Evolutionary conservation across 1,284 basidiomycete species (phyloP), one percentile per base, ranked within the genome.

Genomic region (Sparassis latifolia): DNA sequence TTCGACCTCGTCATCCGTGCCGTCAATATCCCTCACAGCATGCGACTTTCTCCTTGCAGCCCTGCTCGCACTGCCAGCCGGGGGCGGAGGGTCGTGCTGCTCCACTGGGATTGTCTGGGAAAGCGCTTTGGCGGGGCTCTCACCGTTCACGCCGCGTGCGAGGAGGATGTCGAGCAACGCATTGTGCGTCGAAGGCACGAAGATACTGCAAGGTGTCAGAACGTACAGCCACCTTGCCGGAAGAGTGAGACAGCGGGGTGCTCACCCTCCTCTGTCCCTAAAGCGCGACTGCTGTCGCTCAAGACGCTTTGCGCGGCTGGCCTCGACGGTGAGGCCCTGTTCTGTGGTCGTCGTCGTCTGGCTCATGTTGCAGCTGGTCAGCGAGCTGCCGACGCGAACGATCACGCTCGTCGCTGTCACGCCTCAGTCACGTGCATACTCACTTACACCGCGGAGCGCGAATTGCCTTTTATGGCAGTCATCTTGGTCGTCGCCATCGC

Each of bases 201-300:
- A 75, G 7, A 62, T 68, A 5, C 74, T 75, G 47, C 20, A 28
- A 48, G 29, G 35, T 27, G 29, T 33, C 10, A 39, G 30, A 20
- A 37, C 28, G n/a, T 29, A 42, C 7, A 6, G 37, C 10, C 33
- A 10, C 41, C 12, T 12, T 5, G 29, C 10, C 12, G 37, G 10
- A 44, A 38, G 31, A 7, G 31, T 27, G 39, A 12, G 5, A n/a
- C 29, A 41, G 39, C 38, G 41, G 42, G n/a, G 27, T 30, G 70
- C 77, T 54, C 40, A 83, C 82, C 81, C 82, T 54, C 82, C 82
- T 47, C 82, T 74, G 63, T 82, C 78, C 43, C 82, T 72, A 60
- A 81, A 79, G 32, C 82, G 71, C 39, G 79, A 70, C 56, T 83
- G 78, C 51, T 77, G 79, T 38, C 79, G 73, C 55, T 80, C 70